Evolutionary conservation across 2,329 filamentous ascomycete species (phyloP).

Genomic region (Cadophora sp.): DNA sequence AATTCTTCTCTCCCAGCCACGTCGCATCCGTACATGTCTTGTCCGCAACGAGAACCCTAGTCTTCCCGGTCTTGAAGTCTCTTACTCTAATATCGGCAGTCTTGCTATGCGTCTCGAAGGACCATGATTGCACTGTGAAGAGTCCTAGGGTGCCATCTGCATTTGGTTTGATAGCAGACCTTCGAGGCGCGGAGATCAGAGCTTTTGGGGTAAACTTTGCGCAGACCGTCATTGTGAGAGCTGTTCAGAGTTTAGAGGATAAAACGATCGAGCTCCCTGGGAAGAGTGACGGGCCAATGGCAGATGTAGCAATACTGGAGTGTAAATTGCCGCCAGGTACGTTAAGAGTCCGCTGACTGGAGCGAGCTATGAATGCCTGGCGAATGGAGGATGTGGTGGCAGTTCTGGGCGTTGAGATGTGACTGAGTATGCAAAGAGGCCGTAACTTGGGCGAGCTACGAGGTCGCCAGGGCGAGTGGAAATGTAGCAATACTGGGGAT

Average conservation of each 20-base stretch:
- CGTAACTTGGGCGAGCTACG: not conserved
- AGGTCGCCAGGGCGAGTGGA: not conserved
- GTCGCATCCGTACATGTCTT: constrained; percentile 70
- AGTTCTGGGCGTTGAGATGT: no score
- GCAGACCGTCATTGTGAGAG: constrained; percentile 69
- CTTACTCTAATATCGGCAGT: constrained; percentile 73
- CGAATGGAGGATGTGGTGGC: no score
- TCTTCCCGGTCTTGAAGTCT: constrained; percentile 70
- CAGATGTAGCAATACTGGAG: not conserved
- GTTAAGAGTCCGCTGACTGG: not conserved
- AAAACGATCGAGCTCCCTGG: not conserved
- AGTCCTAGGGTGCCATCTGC: constrained; percentile 66
- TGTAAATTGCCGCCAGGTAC: not conserved
- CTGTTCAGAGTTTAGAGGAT: not conserved
- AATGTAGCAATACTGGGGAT: not conserved
- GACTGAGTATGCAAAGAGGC: not conserved
- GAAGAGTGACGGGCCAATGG: not conserved
- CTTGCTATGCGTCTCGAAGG: constrained; percentile 76
- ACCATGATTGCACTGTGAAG: constrained; percentile 78
- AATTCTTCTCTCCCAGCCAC: constrained; percentile 63
- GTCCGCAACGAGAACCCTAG: constrained; percentile 70
- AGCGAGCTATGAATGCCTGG: not conserved
- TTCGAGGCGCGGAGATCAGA: constrained; percentile 76
- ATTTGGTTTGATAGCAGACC: constrained; percentile 75
- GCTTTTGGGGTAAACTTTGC: constrained; percentile 81